Conservation (phyloP, 2,329 filamentous ascomycete species). For the Fusarium anthophilum region DNA sequence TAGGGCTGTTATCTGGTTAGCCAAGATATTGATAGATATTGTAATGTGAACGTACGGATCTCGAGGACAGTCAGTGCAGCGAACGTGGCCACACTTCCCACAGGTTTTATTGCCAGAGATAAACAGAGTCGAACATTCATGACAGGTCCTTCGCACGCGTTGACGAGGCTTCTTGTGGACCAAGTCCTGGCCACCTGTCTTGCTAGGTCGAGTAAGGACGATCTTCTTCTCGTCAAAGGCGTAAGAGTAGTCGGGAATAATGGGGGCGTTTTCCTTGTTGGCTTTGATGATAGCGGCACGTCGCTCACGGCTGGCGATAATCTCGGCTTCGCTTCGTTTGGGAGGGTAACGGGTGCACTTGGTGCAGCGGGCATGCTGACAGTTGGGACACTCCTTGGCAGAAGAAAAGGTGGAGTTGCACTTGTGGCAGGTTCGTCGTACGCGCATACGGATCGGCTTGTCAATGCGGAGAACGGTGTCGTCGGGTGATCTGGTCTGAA, state of each 20-base stretch:
- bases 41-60: conserved; percentile 71
- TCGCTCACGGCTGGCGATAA: conserved; percentile 61
- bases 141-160: conserved; percentile 78
- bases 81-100: conserved; percentile 72
- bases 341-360: conserved; percentile 80
- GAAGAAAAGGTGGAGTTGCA: conserved; percentile 79
- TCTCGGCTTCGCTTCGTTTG: conserved; percentile 67
- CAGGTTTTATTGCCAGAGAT: conserved; percentile 69
- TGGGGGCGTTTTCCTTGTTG: conserved; percentile 65
- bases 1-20: conserved; percentile 58
- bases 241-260: conserved; percentile 60
- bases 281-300: conserved; percentile 62
- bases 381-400: conserved; percentile 78
- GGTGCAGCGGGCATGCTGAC: conserved; percentile 82
- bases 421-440: conserved; percentile 82
- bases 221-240: conserved; percentile 57
- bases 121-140: conserved; percentile 75
- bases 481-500: conserved; percentile 58
- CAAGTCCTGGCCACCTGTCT: conserved; percentile 74
- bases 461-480: conserved; percentile 72
- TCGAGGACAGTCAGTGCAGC: conserved; percentile 83
- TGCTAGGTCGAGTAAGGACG: conserved; percentile 70
- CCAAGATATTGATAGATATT: conserved; percentile 5
- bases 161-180: conserved; percentile 77
- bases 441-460: conserved; percentile 80